These are phyloP conservation scores for Cyclostephanos invisitatus DNA, from an alignment of 108 stramenopile species.

Conservation along the genomic window DNA sequence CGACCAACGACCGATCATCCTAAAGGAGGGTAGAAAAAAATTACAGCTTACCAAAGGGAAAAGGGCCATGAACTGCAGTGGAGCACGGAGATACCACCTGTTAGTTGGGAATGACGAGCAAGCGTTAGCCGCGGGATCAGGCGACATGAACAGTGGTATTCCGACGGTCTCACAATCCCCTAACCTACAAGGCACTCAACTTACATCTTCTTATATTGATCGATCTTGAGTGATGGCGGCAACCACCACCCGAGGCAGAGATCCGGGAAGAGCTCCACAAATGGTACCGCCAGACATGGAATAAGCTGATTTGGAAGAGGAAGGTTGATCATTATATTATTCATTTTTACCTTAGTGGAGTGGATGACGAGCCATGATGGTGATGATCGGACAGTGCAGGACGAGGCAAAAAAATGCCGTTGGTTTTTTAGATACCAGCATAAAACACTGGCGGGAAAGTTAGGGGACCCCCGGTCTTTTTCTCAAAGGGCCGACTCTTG, in stretches of 20 bases:
- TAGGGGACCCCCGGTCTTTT: no score
- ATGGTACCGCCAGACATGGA: slow-evolving; percentile 36
- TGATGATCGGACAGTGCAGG: no score
- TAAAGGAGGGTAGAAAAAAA: not conserved
- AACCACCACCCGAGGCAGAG: slow-evolving; percentile 50
- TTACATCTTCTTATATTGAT: slow-evolving; percentile 30
- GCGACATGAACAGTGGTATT: not conserved
- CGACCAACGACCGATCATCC: not conserved
- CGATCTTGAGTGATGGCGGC: slow-evolving; percentile 34
- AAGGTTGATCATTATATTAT: not conserved
- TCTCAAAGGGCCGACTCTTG: no score
- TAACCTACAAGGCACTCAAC: not conserved
- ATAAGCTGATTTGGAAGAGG: slow-evolving; percentile 34
- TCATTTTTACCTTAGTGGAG: slow-evolving; percentile 3
- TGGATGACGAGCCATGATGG: no score
- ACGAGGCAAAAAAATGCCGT: no score
- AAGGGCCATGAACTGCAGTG: slow-evolving; percentile 39
- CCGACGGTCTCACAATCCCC: not conserved
- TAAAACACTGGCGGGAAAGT: no score
- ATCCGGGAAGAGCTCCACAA: slow-evolving; percentile 43
- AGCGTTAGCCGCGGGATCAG: not conserved
- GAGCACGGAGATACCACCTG: slow-evolving; percentile 25
- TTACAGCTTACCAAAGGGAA: slow-evolving; percentile 27
- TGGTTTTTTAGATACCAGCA: no score
- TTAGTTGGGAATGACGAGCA: not conserved